Conservation (phyloP, 2,329 filamentous ascomycete species). For the Ceratocystis albifundus region DNA sequence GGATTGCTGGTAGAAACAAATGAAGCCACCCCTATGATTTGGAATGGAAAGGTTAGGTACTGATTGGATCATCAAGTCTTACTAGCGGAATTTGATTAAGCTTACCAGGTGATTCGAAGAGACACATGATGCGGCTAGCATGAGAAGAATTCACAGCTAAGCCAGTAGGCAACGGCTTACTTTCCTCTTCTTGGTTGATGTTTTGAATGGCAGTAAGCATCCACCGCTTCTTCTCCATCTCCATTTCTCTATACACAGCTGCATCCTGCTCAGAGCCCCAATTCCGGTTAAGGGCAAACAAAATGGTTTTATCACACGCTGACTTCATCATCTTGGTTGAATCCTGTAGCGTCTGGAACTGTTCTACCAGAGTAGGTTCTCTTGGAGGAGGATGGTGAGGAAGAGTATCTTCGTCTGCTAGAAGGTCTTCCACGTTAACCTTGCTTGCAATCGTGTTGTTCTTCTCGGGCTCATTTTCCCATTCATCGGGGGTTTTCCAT, state of each 20-base stretch:
- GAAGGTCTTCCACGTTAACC: constrained; percentile 19
- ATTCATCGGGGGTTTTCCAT: constrained; percentile 32
- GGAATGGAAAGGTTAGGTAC: background rate
- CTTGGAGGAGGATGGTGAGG: constrained; percentile 25
- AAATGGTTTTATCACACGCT: constrained; percentile 40
- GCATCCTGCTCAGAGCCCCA: constrained; percentile 37
- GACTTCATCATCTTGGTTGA: constrained; percentile 46
- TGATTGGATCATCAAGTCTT: background rate
- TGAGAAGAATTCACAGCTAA: constrained; percentile 15
- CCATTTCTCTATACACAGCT: constrained; percentile 40
- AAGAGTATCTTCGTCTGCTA: constrained; percentile 15
- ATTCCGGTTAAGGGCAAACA: constrained; percentile 44
- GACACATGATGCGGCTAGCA: constrained; percentile 32
- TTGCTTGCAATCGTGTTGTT: background rate
- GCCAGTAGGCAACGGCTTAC: background rate
- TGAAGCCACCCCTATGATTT: constrained; percentile 35
- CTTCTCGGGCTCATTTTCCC: constrained; percentile 27
- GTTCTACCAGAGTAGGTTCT: constrained; percentile 26
- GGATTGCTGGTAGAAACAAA: constrained; percentile 39
- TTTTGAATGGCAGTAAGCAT: constrained; percentile 47
- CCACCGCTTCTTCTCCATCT: constrained; percentile 49
- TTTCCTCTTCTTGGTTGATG: constrained; percentile 28
- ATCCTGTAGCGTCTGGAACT: constrained; percentile 36
- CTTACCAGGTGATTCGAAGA: constrained; percentile 43
- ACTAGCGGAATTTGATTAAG: background rate